Conservation (phyloP, 129 eudicot species). For the Flaveria bidentis region DNA sequence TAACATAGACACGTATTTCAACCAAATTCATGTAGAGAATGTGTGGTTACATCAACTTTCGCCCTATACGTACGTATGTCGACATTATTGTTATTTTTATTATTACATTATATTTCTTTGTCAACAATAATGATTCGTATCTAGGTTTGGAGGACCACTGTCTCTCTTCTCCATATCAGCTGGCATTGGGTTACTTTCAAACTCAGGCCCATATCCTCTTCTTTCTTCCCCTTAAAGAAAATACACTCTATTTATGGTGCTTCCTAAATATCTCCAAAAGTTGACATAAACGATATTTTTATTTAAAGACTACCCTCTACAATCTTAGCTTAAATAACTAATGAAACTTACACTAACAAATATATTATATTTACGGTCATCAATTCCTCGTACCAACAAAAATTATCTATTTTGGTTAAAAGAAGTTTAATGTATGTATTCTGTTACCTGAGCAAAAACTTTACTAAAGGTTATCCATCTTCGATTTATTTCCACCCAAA, state of each 20-base stretch:
- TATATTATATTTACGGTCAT: background rate
- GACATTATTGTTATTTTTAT: background rate
- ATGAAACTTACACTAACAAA: background rate
- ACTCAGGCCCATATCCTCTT: constrained; percentile 24
- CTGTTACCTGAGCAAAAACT: too few species aligned
- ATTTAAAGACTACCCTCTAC: background rate
- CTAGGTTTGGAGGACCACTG: constrained; percentile 32
- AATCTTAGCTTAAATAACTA: background rate
- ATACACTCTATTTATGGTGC: constrained; percentile 14
- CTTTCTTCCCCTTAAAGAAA: background rate
- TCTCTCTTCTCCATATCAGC: constrained; percentile 24
- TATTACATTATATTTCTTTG: background rate
- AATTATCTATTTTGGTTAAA: too few species aligned
- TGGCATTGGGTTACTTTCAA: constrained; percentile 37
- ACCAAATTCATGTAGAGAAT: background rate
- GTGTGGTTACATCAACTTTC: background rate
- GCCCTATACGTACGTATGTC: background rate
- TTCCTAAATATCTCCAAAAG: background rate
- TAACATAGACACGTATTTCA: background rate
- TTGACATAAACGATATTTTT: background rate
- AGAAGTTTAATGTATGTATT: too few species aligned
- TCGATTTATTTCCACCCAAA: too few species aligned
- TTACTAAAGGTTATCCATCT: too few species aligned
- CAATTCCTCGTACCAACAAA: too few species aligned
- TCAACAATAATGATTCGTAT: constrained; percentile 24